Conservation (phyloP, 768 basidiomycete species). For the Amanita molliuscula region DNA sequence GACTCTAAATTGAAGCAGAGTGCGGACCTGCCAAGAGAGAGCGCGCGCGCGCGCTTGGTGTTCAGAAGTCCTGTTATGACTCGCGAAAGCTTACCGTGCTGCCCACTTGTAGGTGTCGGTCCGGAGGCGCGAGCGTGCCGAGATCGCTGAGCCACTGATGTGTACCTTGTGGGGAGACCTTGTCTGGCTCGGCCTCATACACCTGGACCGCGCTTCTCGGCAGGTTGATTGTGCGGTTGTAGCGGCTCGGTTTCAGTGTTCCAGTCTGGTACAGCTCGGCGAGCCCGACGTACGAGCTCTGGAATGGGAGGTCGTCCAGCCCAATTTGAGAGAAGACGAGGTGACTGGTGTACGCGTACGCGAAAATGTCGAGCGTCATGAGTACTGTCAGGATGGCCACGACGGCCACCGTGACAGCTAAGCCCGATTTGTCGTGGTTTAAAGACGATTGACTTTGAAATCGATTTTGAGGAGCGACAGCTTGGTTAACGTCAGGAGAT, state of each 20-base stretch:
- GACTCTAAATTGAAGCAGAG: slow-evolving; percentile 2
- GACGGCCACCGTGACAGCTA: slow-evolving; percentile 3
- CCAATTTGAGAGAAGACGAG: slow-evolving; percentile 7
- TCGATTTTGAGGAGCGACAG: not conserved
- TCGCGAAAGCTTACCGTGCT: not conserved
- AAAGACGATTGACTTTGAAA: not conserved
- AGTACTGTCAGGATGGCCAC: slow-evolving; percentile 11
- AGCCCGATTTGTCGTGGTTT: not conserved
- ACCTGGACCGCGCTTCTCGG: not conserved
- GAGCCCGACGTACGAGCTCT: not conserved
- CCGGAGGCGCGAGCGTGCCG: not conserved
- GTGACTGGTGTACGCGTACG: slow-evolving; percentile 12
- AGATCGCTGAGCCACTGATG: not conserved
- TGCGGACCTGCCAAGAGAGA: not conserved
- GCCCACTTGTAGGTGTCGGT: not conserved
- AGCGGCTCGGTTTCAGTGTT: not conserved
- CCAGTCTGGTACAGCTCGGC: not conserved
- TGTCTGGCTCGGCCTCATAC: not conserved
- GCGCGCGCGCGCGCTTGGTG: too few species aligned
- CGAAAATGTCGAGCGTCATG: slow-evolving; percentile 15
- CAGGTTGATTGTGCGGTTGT: not conserved
- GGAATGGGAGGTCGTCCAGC: not conserved
- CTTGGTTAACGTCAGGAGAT: not conserved
- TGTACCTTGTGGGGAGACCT: not conserved
- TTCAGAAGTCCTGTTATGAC: too few species aligned